Base-by-base conservation (phyloP, 129 eudicot genomes). In the Lonicera japonica region DNA sequence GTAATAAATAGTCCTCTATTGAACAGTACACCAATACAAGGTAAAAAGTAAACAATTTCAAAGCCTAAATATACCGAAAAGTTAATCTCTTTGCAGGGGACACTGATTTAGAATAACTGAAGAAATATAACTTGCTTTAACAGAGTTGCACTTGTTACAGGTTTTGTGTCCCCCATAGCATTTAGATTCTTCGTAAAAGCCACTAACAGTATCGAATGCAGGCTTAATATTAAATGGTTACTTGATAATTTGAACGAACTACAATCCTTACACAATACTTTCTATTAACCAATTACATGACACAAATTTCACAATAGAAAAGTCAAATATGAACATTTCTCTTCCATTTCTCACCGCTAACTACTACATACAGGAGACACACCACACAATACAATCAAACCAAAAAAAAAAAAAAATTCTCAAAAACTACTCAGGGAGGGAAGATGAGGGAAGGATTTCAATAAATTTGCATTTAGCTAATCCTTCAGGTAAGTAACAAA, bases 321-420 rank as follows among this genome's bases (percentile, higher is more conserved):
- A 15, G 25, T 1, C 15, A 9, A 23, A 24, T 5, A 57, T 57
- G 43, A 15, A 60, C 25, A 50, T 60, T 19, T 54, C 24, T 54
- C 54, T 67, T 21, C 46, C 69, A 64, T 10, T 24, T 43, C 71
- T 38, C 56, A 15, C 24, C 56, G 56, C 38, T 19, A 11, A 21
- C 56, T 36, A 54, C 70, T 38, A 54, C 7, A 45, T 21, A 13
- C 24, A 39, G 23, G 24, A 16, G 36, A 29, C 6, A 1, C 36
- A 29, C 36, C 36, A 29, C 36, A 29, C 36, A 29, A 29, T 16
- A 17, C 19, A 15, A 50, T 50, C 16, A 13, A 11, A 8, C 16
- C 14, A 24, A 21, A 36, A 53, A 18, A 52, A 66, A 21, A 29
- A 38, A 23, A 21, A 22, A 2, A 40, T 41, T 3, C 36, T 18